A percentile compares a stretch with the other conserved stretches of the same genome.
phyloP scores from a whole-genome alignment of 2,329 filamentous ascomycete species.

The Alternaria brassicae region DNA sequence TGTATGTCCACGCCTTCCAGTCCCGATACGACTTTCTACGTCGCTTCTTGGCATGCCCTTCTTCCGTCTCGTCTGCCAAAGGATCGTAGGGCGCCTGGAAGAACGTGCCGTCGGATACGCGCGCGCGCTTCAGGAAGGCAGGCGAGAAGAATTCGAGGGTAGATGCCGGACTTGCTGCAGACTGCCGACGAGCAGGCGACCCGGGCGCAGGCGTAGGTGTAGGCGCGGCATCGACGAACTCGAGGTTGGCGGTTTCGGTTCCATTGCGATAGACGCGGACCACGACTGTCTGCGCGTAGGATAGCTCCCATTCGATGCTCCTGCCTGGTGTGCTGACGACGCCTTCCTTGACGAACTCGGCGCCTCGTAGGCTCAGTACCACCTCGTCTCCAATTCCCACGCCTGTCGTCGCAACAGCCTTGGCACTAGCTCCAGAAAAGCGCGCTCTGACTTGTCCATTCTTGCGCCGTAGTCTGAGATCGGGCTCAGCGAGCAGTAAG shows the following conservation, averaged over 20 bases:
- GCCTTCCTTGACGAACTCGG: slow-evolving; percentile 65
- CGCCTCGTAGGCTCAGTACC: slow-evolving; percentile 72
- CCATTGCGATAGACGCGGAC: slow-evolving; percentile 55
- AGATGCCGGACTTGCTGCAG: slow-evolving; percentile 15
- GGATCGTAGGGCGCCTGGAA: slow-evolving; percentile 69
- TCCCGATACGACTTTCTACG: slow-evolving; percentile 73
- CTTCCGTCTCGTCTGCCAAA: slow-evolving; percentile 66
- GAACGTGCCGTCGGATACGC: slow-evolving; percentile 72
- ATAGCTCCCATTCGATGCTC: slow-evolving; percentile 64
- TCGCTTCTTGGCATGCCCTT: slow-evolving; percentile 71
- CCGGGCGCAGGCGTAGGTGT: slow-evolving; percentile 36
- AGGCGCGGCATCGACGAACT: slow-evolving; percentile 56
- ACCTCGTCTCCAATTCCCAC: slow-evolving; percentile 82
- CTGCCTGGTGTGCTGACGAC: slow-evolving; percentile 64
- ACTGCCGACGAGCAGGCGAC: slow-evolving; percentile 31
- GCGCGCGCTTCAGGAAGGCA: slow-evolving; percentile 73
- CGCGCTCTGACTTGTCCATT: slow-evolving; percentile 83
- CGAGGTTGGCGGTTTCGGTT: slow-evolving; percentile 58
- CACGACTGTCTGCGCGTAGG: slow-evolving; percentile 52
- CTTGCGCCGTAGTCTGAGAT: slow-evolving; percentile 77
- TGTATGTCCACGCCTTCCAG: slow-evolving; percentile 76
- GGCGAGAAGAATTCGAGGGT: slow-evolving; percentile 71
- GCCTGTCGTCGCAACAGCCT: slow-evolving; percentile 69
- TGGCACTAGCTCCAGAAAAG: slow-evolving; percentile 74
- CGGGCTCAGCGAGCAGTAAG: slow-evolving; percentile 82